Percentiles rank a stretch among this genome's conserved stretches.
phyloP scores from a whole-genome alignment of 306 rosid genomes.

The Sechiopsis laciniata region DNA sequence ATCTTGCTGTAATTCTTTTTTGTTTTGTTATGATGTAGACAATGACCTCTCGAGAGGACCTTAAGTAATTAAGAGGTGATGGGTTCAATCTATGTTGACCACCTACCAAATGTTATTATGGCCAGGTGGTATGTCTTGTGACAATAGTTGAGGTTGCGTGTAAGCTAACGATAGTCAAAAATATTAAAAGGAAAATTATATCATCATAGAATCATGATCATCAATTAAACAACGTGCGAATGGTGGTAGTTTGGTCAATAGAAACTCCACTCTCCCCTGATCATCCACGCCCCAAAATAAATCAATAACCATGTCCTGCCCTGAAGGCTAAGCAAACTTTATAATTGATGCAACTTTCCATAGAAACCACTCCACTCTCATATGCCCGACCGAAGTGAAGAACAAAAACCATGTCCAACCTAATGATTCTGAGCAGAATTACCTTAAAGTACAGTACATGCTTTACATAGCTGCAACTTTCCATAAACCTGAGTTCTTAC shows the following conservation, averaged over 20 bases:
- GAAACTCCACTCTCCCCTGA: neutral
- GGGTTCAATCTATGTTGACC: too few species aligned
- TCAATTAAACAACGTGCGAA: conserved; percentile 1
- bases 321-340: neutral
- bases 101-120: too few species aligned
- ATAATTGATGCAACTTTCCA: neutral
- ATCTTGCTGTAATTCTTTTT: neutral
- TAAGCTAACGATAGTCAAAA: too few species aligned
- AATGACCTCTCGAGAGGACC: neutral
- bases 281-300: neutral
- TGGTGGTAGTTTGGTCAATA: neutral
- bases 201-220: neutral
- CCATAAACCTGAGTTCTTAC: neutral
- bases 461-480: neutral
- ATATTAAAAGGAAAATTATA: neutral
- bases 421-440: neutral
- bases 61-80: too few species aligned
- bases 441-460: neutral
- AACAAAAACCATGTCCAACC: neutral
- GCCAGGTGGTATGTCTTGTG: too few species aligned
- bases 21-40: conserved; percentile 9
- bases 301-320: conserved; percentile 1
- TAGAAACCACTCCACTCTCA: neutral
- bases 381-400: neutral
- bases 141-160: too few species aligned